Percentiles rank a stretch among this genome's conserved stretches.
Evolutionary conservation across 345 rosid genomes (phyloP).

Genomic region (Bruguiera gymnorhiza): DNA sequence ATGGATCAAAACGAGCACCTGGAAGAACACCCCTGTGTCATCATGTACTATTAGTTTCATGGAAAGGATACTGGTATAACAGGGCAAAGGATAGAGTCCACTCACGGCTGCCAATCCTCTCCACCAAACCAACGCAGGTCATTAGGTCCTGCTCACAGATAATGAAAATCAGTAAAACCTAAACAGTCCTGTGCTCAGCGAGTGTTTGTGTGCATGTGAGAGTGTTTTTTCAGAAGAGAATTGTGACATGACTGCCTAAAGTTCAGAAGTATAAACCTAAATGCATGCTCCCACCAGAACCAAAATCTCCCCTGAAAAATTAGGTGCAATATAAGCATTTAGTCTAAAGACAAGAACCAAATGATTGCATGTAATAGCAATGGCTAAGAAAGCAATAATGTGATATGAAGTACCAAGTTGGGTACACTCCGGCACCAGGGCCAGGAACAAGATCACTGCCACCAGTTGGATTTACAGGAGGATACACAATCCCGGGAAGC

Average conservation of each 20-base stretch:
- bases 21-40: constrained; percentile 72
- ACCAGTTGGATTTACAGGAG: constrained; percentile 47
- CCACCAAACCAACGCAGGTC: constrained; percentile 64
- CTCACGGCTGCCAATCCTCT: constrained; percentile 52
- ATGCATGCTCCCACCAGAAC: constrained; percentile 61
- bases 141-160: constrained; percentile 59
- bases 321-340: constrained; percentile 1
- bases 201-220: background rate
- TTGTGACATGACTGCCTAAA: constrained; percentile 4
- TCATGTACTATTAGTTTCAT: background rate
- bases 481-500: constrained; percentile 43
- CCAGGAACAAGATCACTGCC: constrained; percentile 63
- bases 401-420: constrained; percentile 42
- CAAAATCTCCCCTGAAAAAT: constrained; percentile 55
- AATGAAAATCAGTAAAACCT: background rate
- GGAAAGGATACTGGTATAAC: background rate
- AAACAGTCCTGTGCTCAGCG: background rate
- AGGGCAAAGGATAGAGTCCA: background rate
- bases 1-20: constrained; percentile 93
- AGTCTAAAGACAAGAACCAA: background rate
- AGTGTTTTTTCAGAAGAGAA: background rate
- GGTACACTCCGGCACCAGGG: constrained; percentile 74
- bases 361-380: background rate
- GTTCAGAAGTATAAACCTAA: constrained; percentile 47
- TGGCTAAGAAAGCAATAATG: background rate